These are phyloP conservation scores for Zymoseptoria ardabiliae DNA, from an alignment of 2,329 filamentous ascomycete genomes.

Conservation along the genomic window DNA sequence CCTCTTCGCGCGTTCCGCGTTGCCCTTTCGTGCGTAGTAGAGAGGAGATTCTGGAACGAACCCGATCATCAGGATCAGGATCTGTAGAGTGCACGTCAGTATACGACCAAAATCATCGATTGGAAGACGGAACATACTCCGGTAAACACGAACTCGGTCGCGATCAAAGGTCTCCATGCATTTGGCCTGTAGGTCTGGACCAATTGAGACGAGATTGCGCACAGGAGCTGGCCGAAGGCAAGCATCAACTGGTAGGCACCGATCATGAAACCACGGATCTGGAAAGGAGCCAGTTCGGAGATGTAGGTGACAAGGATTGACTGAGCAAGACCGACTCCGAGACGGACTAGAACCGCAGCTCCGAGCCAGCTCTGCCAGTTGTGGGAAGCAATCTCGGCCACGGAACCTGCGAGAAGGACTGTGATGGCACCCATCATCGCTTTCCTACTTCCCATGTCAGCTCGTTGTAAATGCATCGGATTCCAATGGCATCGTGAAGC, in stretches of 20 bases:
- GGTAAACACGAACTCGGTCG: slow-evolving; percentile 14
- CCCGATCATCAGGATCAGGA: slow-evolving; percentile 11
- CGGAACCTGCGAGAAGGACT: slow-evolving; percentile 10
- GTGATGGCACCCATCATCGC: slow-evolving; percentile 10
- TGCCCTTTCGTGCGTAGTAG: slow-evolving; percentile 12
- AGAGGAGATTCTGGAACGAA: slow-evolving; percentile 12
- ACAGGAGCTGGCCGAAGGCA: slow-evolving; percentile 10
- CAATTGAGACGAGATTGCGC: slow-evolving; percentile 9
- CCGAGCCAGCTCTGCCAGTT: slow-evolving; percentile 13
- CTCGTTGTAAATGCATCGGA: not conserved
- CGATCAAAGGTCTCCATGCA: slow-evolving; percentile 11
- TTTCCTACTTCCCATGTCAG: slow-evolving; percentile 5
- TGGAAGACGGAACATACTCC: slow-evolving; percentile 1
- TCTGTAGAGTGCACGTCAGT: slow-evolving; percentile 2
- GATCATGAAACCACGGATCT: slow-evolving; percentile 14
- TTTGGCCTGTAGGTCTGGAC: slow-evolving; percentile 9
- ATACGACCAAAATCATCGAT: not conserved
- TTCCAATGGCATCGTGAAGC: not conserved
- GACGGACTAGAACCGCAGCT: slow-evolving; percentile 12
- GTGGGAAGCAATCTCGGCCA: slow-evolving; percentile 10
- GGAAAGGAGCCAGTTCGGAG: slow-evolving; percentile 13
- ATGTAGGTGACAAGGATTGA: slow-evolving; percentile 14
- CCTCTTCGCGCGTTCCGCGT: slow-evolving; percentile 5
- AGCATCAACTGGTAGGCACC: slow-evolving; percentile 14
- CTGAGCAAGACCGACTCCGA: slow-evolving; percentile 14